phyloP scores from a whole-genome alignment of 345 rosid species.

The Bruguiera gymnorhiza region DNA sequence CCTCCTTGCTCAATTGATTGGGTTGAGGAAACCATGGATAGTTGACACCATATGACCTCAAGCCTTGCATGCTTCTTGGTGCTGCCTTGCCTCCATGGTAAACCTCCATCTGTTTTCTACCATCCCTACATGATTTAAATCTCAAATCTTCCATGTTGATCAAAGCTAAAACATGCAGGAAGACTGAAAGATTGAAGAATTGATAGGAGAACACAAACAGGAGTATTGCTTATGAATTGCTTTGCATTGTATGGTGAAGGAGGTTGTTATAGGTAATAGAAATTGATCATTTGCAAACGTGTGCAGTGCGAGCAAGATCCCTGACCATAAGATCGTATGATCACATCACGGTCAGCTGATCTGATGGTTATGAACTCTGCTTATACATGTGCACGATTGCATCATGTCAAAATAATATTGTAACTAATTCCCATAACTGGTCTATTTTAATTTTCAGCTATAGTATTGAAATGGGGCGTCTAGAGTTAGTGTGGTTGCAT shows the following conservation, averaged over 20 bases:
- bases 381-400: too few relatives aligned
- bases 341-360: too few relatives aligned
- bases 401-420: too few relatives aligned
- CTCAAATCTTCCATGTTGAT: slow-evolving; percentile 49
- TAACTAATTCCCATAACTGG: too few relatives aligned
- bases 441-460: too few relatives aligned
- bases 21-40: slow-evolving; percentile 26
- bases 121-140: slow-evolving; percentile 54
- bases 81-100: slow-evolving; percentile 30
- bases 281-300: too few relatives aligned
- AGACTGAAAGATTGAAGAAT: slow-evolving; percentile 8
- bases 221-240: slow-evolving; percentile 4
- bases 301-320: too few relatives aligned
- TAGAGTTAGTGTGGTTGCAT: too few relatives aligned
- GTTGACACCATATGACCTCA: slow-evolving; percentile 56
- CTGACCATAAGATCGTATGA: background rate
- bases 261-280: background rate
- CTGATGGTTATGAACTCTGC: too few relatives aligned
- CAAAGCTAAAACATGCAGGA: background rate
- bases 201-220: background rate
- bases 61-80: slow-evolving; percentile 54
- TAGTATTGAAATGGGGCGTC: too few relatives aligned
- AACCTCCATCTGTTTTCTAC: slow-evolving; percentile 33
- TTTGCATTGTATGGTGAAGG: background rate
- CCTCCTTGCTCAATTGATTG: slow-evolving; percentile 35